These are phyloP conservation scores for Paxillus rubicundulus DNA, from an alignment of 768 basidiomycete genomes.

Conservation along the genomic window DNA sequence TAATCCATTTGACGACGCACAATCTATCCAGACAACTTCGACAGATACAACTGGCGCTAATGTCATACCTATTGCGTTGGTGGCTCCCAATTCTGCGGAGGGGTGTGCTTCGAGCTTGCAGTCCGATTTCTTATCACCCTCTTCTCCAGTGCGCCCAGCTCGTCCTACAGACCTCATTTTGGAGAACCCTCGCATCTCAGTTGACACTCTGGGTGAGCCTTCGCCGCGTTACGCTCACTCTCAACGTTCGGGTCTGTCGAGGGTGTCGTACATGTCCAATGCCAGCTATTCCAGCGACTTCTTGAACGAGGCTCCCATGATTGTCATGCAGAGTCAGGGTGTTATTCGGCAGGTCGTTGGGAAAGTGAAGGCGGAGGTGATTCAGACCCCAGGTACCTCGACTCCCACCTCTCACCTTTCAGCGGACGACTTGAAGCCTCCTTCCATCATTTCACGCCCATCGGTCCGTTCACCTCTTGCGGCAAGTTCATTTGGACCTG, in stretches of 20 bases:
- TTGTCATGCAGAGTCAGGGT: constrained; percentile 65
- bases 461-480: constrained; percentile 65
- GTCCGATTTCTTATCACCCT: constrained; percentile 15
- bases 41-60: constrained; percentile 79
- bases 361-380: constrained; percentile 76
- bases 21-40: constrained; percentile 75
- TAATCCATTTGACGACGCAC: constrained; percentile 76
- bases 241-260: constrained; percentile 52
- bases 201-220: constrained; percentile 42
- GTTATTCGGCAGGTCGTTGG: constrained; percentile 71
- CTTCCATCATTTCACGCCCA: constrained; percentile 40
- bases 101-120: constrained; percentile 36
- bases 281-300: constrained; percentile 78
- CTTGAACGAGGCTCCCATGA: constrained; percentile 77
- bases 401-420: constrained; percentile 27
- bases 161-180: constrained; percentile 62
- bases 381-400: constrained; percentile 51
- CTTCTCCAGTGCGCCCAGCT: constrained; percentile 51
- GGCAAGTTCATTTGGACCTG: constrained; percentile 66
- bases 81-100: constrained; percentile 52
- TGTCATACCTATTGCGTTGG: constrained; percentile 83
- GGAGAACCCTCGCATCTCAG: constrained; percentile 60
- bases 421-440: constrained; percentile 41
- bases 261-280: constrained; percentile 70
- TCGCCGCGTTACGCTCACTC: constrained; percentile 44